phyloP scores from a whole-genome alignment of 495 filamentous ascomycete genomes.

The Neurospora tetrasperma region DNA sequence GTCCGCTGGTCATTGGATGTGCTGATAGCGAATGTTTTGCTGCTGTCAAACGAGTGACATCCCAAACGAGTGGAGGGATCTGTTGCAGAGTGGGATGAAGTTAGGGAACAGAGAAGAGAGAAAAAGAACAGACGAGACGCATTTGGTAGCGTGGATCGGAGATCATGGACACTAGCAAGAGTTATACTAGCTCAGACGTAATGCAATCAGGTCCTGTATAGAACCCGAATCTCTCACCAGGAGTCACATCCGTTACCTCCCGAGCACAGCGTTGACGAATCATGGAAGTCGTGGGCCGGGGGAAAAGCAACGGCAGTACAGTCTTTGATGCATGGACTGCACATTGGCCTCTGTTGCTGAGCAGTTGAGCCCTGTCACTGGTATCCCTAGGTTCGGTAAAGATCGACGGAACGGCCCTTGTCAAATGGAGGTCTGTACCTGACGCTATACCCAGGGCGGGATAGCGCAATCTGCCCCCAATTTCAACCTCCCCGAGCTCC shows the following conservation, averaged over 20 bases:
- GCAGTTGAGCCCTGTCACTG: not conserved
- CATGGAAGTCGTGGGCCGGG: not conserved
- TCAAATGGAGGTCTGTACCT: not conserved
- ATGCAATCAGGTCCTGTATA: not conserved
- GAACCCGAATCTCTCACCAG: not conserved
- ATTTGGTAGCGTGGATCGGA: not conserved
- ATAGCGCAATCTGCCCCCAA: slow-evolving; percentile 3
- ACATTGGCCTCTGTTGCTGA: not conserved
- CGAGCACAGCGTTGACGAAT: not conserved
- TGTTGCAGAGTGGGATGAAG: not conserved
- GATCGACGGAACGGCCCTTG: slow-evolving; percentile 6
- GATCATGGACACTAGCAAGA: not conserved
- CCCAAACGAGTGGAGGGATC: not conserved
- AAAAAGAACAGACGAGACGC: not conserved
- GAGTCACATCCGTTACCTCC: not conserved
- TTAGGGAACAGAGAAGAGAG: not conserved
- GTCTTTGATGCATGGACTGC: not conserved
- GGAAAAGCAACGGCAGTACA: not conserved
- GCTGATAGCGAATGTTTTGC: not conserved
- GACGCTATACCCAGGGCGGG: not conserved
- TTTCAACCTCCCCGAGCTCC: not conserved
- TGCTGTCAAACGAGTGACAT: not conserved
- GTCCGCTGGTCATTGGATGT: not conserved
- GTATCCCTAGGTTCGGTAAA: slow-evolving; percentile 3
- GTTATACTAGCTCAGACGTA: not conserved